Percentiles rank a stretch among this genome's conserved stretches.
phyloP scores from a whole-genome alignment of 2,329 filamentous ascomycete species.

The Beauveria pseudobassiana region DNA sequence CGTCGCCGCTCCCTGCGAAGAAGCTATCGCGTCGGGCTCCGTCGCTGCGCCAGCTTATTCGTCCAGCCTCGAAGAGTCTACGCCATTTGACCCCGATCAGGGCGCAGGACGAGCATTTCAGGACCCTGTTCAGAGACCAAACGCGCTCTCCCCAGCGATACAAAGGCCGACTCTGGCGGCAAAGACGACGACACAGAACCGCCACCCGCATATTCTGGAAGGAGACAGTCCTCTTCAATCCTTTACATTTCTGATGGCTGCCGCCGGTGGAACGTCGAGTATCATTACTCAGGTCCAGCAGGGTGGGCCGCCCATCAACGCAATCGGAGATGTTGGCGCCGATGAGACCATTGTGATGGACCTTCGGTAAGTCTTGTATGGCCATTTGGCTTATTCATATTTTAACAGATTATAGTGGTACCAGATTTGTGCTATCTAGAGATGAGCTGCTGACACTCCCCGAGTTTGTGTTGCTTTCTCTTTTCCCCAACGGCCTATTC shows the following conservation, averaged over 20 bases:
- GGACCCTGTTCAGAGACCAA: constrained; percentile 68
- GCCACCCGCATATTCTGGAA: constrained; percentile 93
- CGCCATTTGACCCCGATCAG: constrained; percentile 29
- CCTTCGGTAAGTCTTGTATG: constrained; percentile 60
- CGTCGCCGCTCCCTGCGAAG: constrained; percentile 14
- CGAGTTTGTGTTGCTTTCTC: constrained; percentile 93
- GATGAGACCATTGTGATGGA: constrained; percentile 96
- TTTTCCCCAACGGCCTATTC: constrained; percentile 97
- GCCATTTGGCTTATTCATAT: background rate
- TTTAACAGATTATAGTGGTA: constrained; percentile 56
- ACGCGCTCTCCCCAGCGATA: constrained; percentile 72
- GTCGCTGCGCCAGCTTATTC: constrained; percentile 51
- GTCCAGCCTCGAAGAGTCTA: constrained; percentile 26
- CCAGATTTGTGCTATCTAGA: constrained; percentile 84
- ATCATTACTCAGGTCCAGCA: constrained; percentile 99
- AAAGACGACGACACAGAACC: constrained; percentile 84
- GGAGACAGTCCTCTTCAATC: constrained; percentile 85
- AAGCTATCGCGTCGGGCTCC: constrained; percentile 28
- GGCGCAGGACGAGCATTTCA: constrained; percentile 33
- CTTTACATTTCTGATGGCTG: constrained; percentile 96
- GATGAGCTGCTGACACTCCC: constrained; percentile 93
- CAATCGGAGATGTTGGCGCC: constrained; percentile 77
- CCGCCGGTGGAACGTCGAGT: constrained; percentile 92
- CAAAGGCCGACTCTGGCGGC: constrained; percentile 65
- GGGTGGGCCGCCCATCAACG: constrained; percentile 80